Conservation (phyloP, 768 basidiomycete species). For the Naganishia vaughanmartiniae region DNA sequence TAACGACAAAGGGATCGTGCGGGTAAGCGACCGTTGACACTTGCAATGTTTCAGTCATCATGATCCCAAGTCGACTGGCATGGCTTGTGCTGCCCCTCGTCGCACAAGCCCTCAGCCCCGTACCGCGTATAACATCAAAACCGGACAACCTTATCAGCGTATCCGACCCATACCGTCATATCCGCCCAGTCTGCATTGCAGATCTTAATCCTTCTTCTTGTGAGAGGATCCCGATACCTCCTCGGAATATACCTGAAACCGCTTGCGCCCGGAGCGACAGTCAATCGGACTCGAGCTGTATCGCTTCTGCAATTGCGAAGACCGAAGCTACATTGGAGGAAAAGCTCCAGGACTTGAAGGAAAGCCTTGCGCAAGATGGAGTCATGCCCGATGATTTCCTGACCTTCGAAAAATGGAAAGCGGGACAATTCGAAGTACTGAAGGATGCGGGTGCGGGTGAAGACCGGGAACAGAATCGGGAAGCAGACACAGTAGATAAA, state of each 20-base stretch:
- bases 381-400: slow-evolving; percentile 17
- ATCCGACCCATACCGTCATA: slow-evolving; percentile 7
- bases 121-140: slow-evolving; percentile 13
- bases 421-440: slow-evolving; percentile 17
- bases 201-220: slow-evolving; percentile 14
- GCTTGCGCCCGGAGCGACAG: not conserved
- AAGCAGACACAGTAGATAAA: not conserved
- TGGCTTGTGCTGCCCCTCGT: slow-evolving; percentile 25
- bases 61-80: slow-evolving; percentile 9
- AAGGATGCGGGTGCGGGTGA: not conserved
- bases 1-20: not conserved
- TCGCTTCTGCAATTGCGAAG: slow-evolving; percentile 11
- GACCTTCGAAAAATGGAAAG: slow-evolving; percentile 23
- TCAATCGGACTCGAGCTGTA: slow-evolving; percentile 7
- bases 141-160: slow-evolving; percentile 7
- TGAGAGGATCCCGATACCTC: slow-evolving; percentile 1
- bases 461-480: not conserved
- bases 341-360: slow-evolving; percentile 13
- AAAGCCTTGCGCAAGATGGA: slow-evolving; percentile 18
- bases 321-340: slow-evolving; percentile 22
- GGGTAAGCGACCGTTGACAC: slow-evolving; percentile 35
- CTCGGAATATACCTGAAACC: not conserved
- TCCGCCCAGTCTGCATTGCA: slow-evolving; percentile 1
- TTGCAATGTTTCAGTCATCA: slow-evolving; percentile 24
- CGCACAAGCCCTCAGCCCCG: slow-evolving; percentile 12